Evolutionary conservation across 805 yeast genomes (phyloP), one percentile per base, ranked within the genome.

Genomic region (Wickerhamiella spandovensis): DNA sequence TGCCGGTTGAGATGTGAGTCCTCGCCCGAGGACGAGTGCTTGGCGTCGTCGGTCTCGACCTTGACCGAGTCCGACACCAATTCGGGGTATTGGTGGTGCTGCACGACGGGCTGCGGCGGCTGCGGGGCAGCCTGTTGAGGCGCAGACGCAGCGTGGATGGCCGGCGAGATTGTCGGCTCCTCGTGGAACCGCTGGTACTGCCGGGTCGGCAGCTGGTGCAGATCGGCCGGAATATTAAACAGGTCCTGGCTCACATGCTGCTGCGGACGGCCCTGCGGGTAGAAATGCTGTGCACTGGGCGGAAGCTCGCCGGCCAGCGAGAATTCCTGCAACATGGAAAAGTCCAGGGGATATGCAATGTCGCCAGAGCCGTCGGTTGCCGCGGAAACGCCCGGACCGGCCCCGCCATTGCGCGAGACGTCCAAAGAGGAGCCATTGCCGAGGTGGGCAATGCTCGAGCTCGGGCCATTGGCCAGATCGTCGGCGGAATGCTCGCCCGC

Each of bases 261-360:
- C 28, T 24, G 44, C 35, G 28, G 44, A 25, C 32, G 15, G 44
- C n/a, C 18, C 35, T 30, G 47, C 21, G 44, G 43, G 17, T 45
- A 42, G 17, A 45, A 38, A 18, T 42, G 47, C 21, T 44, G 50
- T 2, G 35, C 17, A 41, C n/a, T 28, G 23, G 53, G 57, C 21
- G 64, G 63, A 17, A 63, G 59, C 52, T 63, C 67, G 20, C 58
- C 60, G 10, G 67, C 67, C 25, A 64, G 54, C 21, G 66, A 62
- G 49, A 61, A 64, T 54, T 61, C 61, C 55, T 61, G 65, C 35
- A 63, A 53, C 22, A 58, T 52, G 17, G 56, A 44, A 46, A 63
- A 61, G 44, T 63, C 66, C 44, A 61, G 53, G 23, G 56, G 52
- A 7, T 15, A 18, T 13, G 44, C 43, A 44, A 23, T 28, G 12